These are phyloP conservation scores for Aspergillus mulundensis DNA, from an alignment of 495 filamentous ascomycete species.

Conservation along the genomic window DNA sequence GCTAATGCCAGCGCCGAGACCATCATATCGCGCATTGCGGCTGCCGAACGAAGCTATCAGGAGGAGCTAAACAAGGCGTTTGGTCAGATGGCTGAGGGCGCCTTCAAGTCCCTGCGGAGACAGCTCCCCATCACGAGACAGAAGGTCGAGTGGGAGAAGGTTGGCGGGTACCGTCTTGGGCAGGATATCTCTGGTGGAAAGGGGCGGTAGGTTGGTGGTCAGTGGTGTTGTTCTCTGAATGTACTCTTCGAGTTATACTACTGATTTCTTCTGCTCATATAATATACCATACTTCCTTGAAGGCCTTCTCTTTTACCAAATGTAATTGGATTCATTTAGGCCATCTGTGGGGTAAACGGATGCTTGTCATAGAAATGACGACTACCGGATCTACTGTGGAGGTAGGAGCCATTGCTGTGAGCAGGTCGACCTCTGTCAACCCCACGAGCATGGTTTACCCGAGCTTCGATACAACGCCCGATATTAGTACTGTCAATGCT, in stretches of 20 bases:
- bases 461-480: no score
- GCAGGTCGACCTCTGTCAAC: no score
- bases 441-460: no score
- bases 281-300: no score
- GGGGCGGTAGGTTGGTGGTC: conserved; percentile 22
- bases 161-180: conserved; percentile 84
- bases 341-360: no score
- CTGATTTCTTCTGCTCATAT: background rate
- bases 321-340: no score
- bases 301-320: no score
- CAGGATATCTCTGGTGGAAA: conserved; percentile 58
- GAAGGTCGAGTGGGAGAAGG: conserved; percentile 99
- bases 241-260: background rate
- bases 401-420: no score
- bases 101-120: conserved; percentile 87
- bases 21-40: conserved; percentile 69
- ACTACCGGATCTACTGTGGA: no score
- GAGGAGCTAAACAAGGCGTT: conserved; percentile 93
- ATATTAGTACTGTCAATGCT: no score
- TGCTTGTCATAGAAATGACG: no score
- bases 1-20: conserved; percentile 59
- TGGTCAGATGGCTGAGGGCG: conserved; percentile 79
- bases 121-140: conserved; percentile 95
- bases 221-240: background rate
- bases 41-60: conserved; percentile 86